Evolutionary conservation across 225 moss, liverwort and hornwort genomes (phyloP), one percentile per base, ranked within the genome.

Genomic region (Physcomitrellopsis africana): DNA sequence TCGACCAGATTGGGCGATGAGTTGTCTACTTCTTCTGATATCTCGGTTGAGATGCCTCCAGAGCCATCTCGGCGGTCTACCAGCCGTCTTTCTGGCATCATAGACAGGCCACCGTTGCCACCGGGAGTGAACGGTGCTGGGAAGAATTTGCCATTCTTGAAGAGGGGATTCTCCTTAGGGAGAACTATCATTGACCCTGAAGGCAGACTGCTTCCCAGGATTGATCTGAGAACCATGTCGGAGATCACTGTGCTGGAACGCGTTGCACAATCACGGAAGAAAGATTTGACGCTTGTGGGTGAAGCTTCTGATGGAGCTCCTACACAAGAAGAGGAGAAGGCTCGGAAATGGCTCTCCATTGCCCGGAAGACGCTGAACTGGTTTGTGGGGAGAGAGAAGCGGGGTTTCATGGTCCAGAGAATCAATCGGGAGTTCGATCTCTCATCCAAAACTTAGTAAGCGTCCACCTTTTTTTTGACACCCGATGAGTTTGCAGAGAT

Each of bases 161-260:
- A 81, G 73, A 74, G 93, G 37, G 82, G 88, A 3, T 80, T 89
- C 65, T 92, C 95, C 20, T 52, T 85, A 0, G 84, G 76, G 51
- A 77, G 81, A 69, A 65, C 69, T 42, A 69, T 81, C 24, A 37
- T 81, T 14, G 81, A 88, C 52, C 73, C 81, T 1, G 84, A 86
- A 56, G 86, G 83, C 37, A 82, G 77, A 57, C 84, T 92, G 52
- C 84, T 90, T 24, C 79, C 80, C 48, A 78, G 83, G 51, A 65
- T 61, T 24, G 83, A 90, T 72, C 78, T 90, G 63, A 78, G 96
- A 65, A 92, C 90, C 37, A 84, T 96, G 92, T 96, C 93, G 8
- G 93, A 93, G 54, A 83, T 89, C 57, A 82, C 87, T 37, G 87
- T 90, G 8, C 63, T 92, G 53, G 92, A 86, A 11, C 82, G 90